These are phyloP conservation scores for Moricandia arvensis DNA, from an alignment of 345 rosid species.

Conservation along the genomic window DNA sequence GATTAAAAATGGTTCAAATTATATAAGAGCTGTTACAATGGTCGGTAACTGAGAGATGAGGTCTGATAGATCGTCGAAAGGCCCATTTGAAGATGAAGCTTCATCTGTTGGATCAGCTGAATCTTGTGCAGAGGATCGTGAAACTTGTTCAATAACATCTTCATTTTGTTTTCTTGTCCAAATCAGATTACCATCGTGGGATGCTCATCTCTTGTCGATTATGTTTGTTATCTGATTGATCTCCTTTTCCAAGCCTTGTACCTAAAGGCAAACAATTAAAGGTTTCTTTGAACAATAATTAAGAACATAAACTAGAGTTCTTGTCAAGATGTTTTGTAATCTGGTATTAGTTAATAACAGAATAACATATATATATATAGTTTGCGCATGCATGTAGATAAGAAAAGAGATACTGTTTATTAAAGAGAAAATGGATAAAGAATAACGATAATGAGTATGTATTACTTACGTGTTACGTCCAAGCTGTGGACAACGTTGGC, in stretches of 20 bases:
- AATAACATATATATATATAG: neutral
- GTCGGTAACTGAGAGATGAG: conserved; percentile 65
- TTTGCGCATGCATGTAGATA: conserved; percentile 2
- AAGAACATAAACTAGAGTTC: conserved; percentile 12
- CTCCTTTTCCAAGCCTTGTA: neutral
- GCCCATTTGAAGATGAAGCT: conserved; percentile 42
- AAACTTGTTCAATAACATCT: neutral
- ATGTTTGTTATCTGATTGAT: neutral
- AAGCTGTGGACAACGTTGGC: conserved; percentile 15
- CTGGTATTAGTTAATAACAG: neutral
- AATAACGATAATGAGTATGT: conserved; percentile 11
- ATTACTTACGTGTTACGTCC: conserved; percentile 19
- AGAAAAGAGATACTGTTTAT: conserved; percentile 16
- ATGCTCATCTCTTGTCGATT: conserved; percentile 7
- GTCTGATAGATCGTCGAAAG: conserved; percentile 54
- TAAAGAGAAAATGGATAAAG: conserved; percentile 3
- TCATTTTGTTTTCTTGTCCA: neutral
- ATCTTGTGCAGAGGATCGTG: conserved; percentile 39
- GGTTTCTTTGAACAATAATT: neutral
- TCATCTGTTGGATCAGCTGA: conserved; percentile 43
- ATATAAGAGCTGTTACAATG: conserved; percentile 41
- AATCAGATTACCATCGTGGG: neutral
- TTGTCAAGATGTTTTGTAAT: conserved; percentile 9
- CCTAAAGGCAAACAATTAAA: neutral
- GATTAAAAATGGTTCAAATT: no score